Evolutionary conservation across 164 flowering plant genomes (phyloP).

Genomic region (Stephania cephalantha): DNA sequence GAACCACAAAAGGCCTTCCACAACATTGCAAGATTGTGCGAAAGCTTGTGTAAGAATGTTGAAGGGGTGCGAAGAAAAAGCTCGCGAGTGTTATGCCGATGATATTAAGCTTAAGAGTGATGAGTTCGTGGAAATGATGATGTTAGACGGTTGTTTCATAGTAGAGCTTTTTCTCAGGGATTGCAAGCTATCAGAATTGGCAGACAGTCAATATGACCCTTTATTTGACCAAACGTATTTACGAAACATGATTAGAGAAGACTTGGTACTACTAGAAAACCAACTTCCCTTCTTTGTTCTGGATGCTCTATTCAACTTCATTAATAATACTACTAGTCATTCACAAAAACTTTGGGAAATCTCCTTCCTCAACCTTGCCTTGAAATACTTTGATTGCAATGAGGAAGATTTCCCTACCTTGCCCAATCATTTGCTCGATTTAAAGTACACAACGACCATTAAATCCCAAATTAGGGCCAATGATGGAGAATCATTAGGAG

Average conservation of each 20-base stretch:
- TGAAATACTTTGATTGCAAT: background rate
- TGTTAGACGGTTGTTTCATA: conserved; percentile 4
- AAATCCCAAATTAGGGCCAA: no score
- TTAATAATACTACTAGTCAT: background rate
- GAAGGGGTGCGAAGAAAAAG: background rate
- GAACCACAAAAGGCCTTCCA: background rate
- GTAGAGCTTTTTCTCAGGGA: background rate
- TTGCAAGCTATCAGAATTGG: no score
- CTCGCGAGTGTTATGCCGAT: conserved; percentile 1
- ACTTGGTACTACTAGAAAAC: conserved; percentile 27
- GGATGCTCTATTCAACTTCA: background rate
- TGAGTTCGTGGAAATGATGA: conserved; percentile 4
- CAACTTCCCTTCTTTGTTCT: conserved; percentile 27
- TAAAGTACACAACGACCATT: background rate
- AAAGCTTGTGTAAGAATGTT: background rate
- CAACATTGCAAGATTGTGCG: background rate
- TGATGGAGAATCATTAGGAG: background rate
- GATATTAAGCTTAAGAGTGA: background rate
- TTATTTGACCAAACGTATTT: background rate
- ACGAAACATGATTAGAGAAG: conserved; percentile 1
- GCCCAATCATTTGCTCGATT: background rate
- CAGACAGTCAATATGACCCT: background rate
- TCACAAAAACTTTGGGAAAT: background rate
- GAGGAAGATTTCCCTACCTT: no score
- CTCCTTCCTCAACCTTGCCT: background rate